Percentiles rank a stretch among this genome's conserved stretches.
Evolutionary conservation across 148 eudicot genomes (phyloP).

Genomic region (Euryodendron excelsum): DNA sequence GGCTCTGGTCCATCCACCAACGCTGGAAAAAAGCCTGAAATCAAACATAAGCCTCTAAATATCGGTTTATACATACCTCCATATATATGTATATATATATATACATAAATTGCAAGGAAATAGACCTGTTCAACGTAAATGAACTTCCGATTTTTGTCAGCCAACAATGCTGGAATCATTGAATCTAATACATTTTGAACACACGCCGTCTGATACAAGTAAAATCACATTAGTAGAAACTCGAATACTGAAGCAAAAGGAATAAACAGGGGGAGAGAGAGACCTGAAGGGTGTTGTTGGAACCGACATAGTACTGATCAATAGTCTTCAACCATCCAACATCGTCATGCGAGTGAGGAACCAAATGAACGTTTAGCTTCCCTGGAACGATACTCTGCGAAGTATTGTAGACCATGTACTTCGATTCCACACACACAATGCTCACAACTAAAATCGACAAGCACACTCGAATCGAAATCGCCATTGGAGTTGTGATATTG

Average conservation of each 20-base stretch:
- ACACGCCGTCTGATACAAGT: constrained; percentile 60
- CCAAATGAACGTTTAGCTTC: constrained; percentile 81
- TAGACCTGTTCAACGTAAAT: constrained; percentile 77
- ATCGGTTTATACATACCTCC: not conserved
- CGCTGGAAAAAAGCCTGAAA: constrained; percentile 90
- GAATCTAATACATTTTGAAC: constrained; percentile 86
- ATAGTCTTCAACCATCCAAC: constrained; percentile 92
- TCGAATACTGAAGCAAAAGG: not conserved
- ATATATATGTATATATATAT: not conserved
- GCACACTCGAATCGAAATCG: constrained; percentile 6
- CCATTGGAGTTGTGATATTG: constrained; percentile 10
- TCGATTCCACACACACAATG: constrained; percentile 38
- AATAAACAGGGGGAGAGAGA: not conserved
- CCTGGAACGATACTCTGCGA: constrained; percentile 43
- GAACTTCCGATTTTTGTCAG: constrained; percentile 81
- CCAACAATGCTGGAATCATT: constrained; percentile 71
- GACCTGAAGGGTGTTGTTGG: constrained; percentile 83
- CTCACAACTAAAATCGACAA: constrained; percentile 13
- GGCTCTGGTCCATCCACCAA: constrained; percentile 91
- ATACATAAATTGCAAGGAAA: not conserved
- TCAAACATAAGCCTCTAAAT: not conserved
- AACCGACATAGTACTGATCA: constrained; percentile 91
- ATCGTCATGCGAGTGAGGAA: constrained; percentile 79
- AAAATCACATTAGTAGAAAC: not conserved
- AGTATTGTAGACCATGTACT: constrained; percentile 65